Conservation (phyloP, 257 asterid genomes). For the Nicotiana tabacum region DNA sequence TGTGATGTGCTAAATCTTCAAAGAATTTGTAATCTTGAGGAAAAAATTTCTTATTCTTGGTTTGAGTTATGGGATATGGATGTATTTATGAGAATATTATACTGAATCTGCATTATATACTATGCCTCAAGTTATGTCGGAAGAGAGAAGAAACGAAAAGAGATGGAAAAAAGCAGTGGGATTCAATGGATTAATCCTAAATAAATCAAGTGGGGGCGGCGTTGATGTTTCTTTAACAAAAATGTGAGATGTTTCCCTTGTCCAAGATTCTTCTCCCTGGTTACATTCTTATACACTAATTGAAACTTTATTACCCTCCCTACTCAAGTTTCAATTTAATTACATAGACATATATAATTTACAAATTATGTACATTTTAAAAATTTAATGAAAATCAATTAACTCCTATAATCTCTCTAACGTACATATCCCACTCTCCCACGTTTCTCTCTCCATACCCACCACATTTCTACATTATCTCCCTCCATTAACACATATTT, state of each 20-base stretch:
- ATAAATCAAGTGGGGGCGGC: slow-evolving; percentile 13
- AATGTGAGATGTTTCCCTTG: not conserved
- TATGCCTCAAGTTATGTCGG: not conserved
- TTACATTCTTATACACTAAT: not conserved
- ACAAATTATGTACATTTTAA: no score
- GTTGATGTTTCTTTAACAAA: slow-evolving; percentile 11
- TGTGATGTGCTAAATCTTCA: no score
- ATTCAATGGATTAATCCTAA: slow-evolving; percentile 10
- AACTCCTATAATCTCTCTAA: no score
- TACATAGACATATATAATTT: no score
- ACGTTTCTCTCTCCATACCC: no score
- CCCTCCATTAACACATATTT: no score
- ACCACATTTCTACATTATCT: no score
- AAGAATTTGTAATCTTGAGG: not conserved
- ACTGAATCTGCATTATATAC: not conserved
- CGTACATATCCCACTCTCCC: no score
- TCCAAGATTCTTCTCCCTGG: slow-evolving; percentile 10
- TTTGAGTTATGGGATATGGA: not conserved
- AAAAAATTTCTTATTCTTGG: not conserved
- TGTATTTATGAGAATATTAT: not conserved
- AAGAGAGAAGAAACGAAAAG: not conserved
- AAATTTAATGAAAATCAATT: no score
- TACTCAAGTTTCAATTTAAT: no score
- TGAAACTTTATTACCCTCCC: no score
- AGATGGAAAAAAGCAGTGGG: not conserved